A percentile compares a stretch with the other conserved stretches of the same genome.
Conservation (phyloP, 106 monocot species). For the Platanthera zijinensis region DNA sequence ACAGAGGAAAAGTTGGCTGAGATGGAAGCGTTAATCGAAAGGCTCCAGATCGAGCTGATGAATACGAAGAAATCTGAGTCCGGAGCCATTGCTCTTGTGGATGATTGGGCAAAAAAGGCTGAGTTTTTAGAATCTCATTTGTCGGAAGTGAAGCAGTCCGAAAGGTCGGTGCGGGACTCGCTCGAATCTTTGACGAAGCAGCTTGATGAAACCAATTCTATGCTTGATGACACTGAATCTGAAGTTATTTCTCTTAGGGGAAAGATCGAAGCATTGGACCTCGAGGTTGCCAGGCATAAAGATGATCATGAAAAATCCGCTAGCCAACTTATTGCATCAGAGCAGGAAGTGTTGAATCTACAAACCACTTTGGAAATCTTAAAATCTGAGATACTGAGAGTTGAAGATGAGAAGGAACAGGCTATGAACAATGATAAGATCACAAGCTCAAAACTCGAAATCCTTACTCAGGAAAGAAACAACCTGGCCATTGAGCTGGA, state of each 20-base stretch:
- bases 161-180: slow-evolving; percentile 19
- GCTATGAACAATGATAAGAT: slow-evolving; percentile 10
- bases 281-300: slow-evolving; percentile 28
- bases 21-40: slow-evolving; percentile 27
- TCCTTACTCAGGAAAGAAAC: slow-evolving; percentile 27
- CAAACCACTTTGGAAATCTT: slow-evolving; percentile 18
- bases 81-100: slow-evolving; percentile 19
- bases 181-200: slow-evolving; percentile 14
- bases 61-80: slow-evolving; percentile 39
- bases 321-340: slow-evolving; percentile 14
- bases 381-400: slow-evolving; percentile 11
- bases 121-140: slow-evolving; percentile 21
- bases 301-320: slow-evolving; percentile 26
- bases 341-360: slow-evolving; percentile 28
- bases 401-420: slow-evolving; percentile 7
- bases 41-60: slow-evolving; percentile 22
- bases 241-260: slow-evolving; percentile 31
- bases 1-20: slow-evolving; percentile 29
- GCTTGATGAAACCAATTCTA: slow-evolving; percentile 27
- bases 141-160: slow-evolving; percentile 27
- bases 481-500: slow-evolving; percentile 27
- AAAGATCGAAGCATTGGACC: slow-evolving; percentile 36
- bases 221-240: slow-evolving; percentile 19
- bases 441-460: slow-evolving; percentile 16
- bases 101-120: slow-evolving; percentile 42